phyloP scores from a whole-genome alignment of 768 basidiomycete species.

The Leucocoprinus birnbaumii region DNA sequence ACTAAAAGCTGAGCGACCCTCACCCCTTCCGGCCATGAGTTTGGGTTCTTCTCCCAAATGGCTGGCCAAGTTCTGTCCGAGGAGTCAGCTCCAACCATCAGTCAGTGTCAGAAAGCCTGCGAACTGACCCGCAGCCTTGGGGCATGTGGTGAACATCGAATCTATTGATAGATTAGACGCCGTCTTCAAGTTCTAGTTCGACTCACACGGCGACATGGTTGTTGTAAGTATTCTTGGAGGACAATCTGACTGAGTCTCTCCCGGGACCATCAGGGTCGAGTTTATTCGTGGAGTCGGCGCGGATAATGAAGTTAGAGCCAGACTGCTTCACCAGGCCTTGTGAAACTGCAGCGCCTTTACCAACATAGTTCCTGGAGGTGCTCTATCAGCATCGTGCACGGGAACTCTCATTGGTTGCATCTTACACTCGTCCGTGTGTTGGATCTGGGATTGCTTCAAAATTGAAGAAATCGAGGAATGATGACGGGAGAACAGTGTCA shows the following conservation, averaged over 20 bases:
- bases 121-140: constrained; percentile 30
- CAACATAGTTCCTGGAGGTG: constrained; percentile 36
- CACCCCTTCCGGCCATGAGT: constrained; percentile 46
- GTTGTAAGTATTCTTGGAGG: constrained; percentile 46
- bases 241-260: constrained; percentile 51
- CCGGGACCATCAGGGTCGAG: constrained; percentile 46
- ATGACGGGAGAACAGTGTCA: constrained; percentile 31
- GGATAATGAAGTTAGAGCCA: constrained; percentile 44
- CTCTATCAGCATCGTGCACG: not conserved
- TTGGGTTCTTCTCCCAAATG: constrained; percentile 50
- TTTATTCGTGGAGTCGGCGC: constrained; percentile 45
- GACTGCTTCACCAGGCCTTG: constrained; percentile 53
- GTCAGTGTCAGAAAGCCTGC: not conserved
- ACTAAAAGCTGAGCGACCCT: constrained; percentile 3
- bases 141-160: constrained; percentile 37
- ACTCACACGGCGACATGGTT: constrained; percentile 50
- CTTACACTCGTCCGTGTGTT: constrained; percentile 64
- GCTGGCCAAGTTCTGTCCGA: constrained; percentile 43
- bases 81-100: not conserved
- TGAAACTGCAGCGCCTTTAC: constrained; percentile 32
- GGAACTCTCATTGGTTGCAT: not conserved
- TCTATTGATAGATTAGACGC: constrained; percentile 15
- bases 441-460: constrained; percentile 50
- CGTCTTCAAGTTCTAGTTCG: not conserved
- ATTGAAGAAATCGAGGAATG: constrained; percentile 41